Conservation (phyloP, 352 stramenopile genomes). For the Phytophthora sojae region DNA sequence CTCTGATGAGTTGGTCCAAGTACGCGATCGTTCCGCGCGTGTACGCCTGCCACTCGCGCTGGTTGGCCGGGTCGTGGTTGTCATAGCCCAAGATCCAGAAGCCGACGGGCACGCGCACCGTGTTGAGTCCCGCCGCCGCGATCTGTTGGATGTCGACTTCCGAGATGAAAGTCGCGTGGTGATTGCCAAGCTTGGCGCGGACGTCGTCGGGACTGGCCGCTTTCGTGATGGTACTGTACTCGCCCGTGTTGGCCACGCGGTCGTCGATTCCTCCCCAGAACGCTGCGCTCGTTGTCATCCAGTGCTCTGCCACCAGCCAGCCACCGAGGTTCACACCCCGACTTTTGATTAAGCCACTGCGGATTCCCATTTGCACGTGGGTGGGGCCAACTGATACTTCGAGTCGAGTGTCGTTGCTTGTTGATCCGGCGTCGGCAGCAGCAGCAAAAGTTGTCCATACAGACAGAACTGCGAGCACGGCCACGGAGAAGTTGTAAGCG, state of each 20-base stretch:
- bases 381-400: not conserved
- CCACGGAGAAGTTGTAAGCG: not conserved
- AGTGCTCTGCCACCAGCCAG: constrained; percentile 85
- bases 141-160: constrained; percentile 67
- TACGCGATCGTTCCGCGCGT: constrained; percentile 45
- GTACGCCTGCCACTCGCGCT: constrained; percentile 51
- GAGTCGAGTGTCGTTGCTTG: constrained; percentile 7
- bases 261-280: constrained; percentile 66
- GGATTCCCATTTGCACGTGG: constrained; percentile 48
- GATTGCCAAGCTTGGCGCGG: constrained; percentile 50
- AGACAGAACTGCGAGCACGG: not conserved
- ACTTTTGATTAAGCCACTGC: constrained; percentile 44
- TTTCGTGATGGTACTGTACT: constrained; percentile 77
- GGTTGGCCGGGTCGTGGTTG: constrained; percentile 36
- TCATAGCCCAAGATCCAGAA: constrained; percentile 67
- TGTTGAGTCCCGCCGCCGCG: constrained; percentile 57
- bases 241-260: constrained; percentile 47
- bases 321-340: constrained; percentile 84
- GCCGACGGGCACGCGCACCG: constrained; percentile 63
- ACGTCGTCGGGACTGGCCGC: constrained; percentile 38
- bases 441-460: not conserved
- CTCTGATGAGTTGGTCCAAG: constrained; percentile 57
- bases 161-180: constrained; percentile 74
- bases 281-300: constrained; percentile 67
- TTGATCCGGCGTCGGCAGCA: constrained; percentile 7